Conservation (phyloP, 768 basidiomycete genomes). For the Tricholoma flavovirens region DNA sequence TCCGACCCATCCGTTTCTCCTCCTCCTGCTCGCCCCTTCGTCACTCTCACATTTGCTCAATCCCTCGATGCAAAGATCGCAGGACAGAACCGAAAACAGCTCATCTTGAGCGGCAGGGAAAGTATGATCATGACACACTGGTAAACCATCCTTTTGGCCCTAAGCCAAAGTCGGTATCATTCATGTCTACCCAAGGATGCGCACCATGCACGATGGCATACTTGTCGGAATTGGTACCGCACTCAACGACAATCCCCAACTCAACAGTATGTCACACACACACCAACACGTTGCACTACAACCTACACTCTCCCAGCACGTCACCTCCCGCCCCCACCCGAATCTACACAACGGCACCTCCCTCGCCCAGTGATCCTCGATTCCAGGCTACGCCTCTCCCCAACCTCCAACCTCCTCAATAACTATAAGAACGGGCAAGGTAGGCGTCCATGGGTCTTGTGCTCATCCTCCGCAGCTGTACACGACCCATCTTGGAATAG, state of each 20-base stretch:
- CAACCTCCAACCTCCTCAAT: conserved; percentile 61
- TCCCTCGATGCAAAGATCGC: conserved; percentile 88
- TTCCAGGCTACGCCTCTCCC: conserved; percentile 57
- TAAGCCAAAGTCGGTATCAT: neutral
- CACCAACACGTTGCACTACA: too few relatives aligned
- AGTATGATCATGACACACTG: conserved; percentile 95
- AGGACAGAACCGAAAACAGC: conserved; percentile 62
- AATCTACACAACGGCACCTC: conserved; percentile 34
- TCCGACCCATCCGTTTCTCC: neutral
- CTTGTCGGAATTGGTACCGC: conserved; percentile 88
- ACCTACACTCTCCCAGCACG: conserved; percentile 36
- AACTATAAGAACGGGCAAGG: conserved; percentile 59
- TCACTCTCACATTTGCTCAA: conserved; percentile 85
- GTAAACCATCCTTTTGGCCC: conserved; percentile 38
- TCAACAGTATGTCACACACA: conserved; percentile 88
- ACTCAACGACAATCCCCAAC: conserved; percentile 86
- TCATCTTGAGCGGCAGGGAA: conserved; percentile 78
- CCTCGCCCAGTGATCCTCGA: conserved; percentile 88
- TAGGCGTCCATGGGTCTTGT: conserved; percentile 70
- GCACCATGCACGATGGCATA: conserved; percentile 90
- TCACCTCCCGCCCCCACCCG: conserved; percentile 39
- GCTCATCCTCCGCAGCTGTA: conserved; percentile 19
- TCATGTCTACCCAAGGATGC: conserved; percentile 60
- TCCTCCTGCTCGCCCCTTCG: conserved; percentile 39
- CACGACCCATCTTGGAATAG: conserved; percentile 22